Percentiles rank a stretch among this genome's conserved stretches.
Evolutionary conservation across 805 yeast species (phyloP).

Genomic region (Cyberlindnera veronae): DNA sequence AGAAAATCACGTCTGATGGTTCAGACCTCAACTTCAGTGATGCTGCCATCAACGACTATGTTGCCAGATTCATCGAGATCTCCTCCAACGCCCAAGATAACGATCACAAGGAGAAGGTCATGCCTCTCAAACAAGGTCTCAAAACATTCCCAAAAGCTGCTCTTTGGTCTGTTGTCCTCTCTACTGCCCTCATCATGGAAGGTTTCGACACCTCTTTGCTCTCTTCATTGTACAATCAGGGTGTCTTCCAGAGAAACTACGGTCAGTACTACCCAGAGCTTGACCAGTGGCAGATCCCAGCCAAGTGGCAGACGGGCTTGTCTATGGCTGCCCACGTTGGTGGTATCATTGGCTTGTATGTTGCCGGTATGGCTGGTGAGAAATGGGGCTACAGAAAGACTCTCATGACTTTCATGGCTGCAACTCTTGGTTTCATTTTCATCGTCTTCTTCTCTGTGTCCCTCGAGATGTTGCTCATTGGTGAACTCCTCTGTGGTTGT

Average conservation of each 20-base stretch:
- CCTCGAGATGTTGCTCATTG: slow-evolving; percentile 36
- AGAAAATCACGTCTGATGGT: slow-evolving; percentile 8
- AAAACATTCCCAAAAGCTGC: slow-evolving; percentile 30
- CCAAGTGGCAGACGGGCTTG: slow-evolving; percentile 39
- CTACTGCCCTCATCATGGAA: slow-evolving; percentile 38
- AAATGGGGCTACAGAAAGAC: slow-evolving; percentile 36
- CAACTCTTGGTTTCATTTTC: slow-evolving; percentile 35
- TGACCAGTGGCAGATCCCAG: slow-evolving; percentile 29
- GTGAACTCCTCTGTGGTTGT: slow-evolving; percentile 40
- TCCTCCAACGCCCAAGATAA: slow-evolving; percentile 17
- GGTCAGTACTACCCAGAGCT: slow-evolving; percentile 27
- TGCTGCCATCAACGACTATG: slow-evolving; percentile 18
- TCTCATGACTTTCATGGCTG: slow-evolving; percentile 29
- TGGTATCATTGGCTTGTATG: slow-evolving; percentile 25
- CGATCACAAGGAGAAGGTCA: slow-evolving; percentile 16
- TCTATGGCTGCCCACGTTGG: slow-evolving; percentile 34
- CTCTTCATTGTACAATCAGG: slow-evolving; percentile 35
- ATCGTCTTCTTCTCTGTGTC: slow-evolving; percentile 39
- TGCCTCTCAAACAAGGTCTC: slow-evolving; percentile 19
- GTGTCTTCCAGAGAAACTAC: slow-evolving; percentile 34
- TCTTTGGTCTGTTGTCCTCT: slow-evolving; percentile 38
- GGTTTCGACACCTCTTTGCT: slow-evolving; percentile 38
- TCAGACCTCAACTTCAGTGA: slow-evolving; percentile 4
- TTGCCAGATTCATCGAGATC: slow-evolving; percentile 22
- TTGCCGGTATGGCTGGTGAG: slow-evolving; percentile 28